Percentiles rank a stretch among this genome's conserved stretches.
phyloP scores from a whole-genome alignment of 805 yeast genomes.

The Lipomyces chichibuensis region DNA sequence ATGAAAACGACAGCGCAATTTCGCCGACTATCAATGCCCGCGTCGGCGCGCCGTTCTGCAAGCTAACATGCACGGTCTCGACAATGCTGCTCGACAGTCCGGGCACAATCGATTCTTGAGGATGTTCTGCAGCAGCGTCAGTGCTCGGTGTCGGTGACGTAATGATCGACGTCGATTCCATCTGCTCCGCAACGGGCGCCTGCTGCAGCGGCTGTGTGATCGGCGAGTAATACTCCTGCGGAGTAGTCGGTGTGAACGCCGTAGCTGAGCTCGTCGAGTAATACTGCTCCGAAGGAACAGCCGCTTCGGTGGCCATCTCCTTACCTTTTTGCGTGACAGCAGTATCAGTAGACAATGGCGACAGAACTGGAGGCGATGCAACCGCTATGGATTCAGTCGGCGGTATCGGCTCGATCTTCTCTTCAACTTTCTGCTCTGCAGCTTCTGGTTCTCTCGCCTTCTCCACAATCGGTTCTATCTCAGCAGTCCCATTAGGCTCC shows the following conservation, averaged over 20 bases:
- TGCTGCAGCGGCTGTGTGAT: not conserved
- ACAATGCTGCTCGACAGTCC: conserved; percentile 83
- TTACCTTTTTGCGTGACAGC: not conserved
- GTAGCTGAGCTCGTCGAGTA: not conserved
- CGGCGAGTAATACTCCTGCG: not conserved
- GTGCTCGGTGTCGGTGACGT: conserved; percentile 1
- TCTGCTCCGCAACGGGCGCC: not conserved
- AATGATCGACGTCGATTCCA: not conserved
- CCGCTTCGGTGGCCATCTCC: not conserved
- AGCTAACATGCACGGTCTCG: conserved; percentile 78
- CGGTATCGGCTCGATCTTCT: not conserved
- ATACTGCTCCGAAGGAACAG: not conserved
- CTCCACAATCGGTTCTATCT: conserved; percentile 1
- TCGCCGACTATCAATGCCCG: conserved; percentile 78
- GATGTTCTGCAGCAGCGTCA: conserved; percentile 53
- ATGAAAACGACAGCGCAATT: conserved; percentile 69
- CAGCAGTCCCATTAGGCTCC: not conserved
- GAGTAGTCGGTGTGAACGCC: not conserved
- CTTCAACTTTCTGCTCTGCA: not conserved
- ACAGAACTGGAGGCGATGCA: not conserved
- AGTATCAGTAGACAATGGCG: not conserved
- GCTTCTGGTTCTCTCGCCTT: not conserved
- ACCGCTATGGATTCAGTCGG: not conserved
- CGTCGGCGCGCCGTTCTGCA: conserved; percentile 64
- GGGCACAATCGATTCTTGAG: conserved; percentile 52